phyloP scores from a whole-genome alignment of 2,329 filamentous ascomycete genomes.

The Incumbomyces delicatus region DNA sequence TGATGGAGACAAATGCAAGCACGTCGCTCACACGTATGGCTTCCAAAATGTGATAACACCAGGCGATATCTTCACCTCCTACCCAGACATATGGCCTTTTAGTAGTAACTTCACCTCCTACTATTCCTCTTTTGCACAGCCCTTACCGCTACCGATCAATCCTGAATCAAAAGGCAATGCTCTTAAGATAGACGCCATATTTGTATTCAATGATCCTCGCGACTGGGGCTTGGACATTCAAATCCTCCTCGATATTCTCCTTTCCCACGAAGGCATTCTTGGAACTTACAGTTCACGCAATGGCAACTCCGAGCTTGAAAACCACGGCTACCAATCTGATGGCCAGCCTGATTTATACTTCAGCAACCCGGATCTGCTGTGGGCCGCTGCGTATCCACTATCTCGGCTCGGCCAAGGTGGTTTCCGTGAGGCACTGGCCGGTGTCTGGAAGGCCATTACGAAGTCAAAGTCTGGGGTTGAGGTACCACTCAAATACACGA shows the following conservation, averaged over 20 bases:
- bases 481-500: conserved; percentile 46
- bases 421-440: conserved; percentile 71
- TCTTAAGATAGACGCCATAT: conserved; percentile 77
- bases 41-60: conserved; percentile 77
- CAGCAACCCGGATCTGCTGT: conserved; percentile 81
- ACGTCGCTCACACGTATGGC: conserved; percentile 66
- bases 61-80: conserved; percentile 65
- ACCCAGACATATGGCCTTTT: conserved; percentile 77
- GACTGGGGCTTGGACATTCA: conserved; percentile 92
- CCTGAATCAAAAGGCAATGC: conserved; percentile 34
- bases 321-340: conserved; percentile 72
- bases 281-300: conserved; percentile 72
- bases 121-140: conserved; percentile 31
- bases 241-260: conserved; percentile 70
- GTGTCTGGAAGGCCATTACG: conserved; percentile 67
- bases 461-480: conserved; percentile 33
- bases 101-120: conserved; percentile 56
- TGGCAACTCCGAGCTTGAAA: conserved; percentile 52
- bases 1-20: conserved; percentile 55
- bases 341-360: conserved; percentile 75
- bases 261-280: conserved; percentile 67
- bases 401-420: conserved; percentile 86
- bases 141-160: conserved; percentile 28
- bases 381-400: conserved; percentile 75
- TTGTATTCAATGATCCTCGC: conserved; percentile 90